Evolutionary conservation across 2,329 filamentous ascomycete genomes (phyloP).

Genomic region (Diaporthe sp.): DNA sequence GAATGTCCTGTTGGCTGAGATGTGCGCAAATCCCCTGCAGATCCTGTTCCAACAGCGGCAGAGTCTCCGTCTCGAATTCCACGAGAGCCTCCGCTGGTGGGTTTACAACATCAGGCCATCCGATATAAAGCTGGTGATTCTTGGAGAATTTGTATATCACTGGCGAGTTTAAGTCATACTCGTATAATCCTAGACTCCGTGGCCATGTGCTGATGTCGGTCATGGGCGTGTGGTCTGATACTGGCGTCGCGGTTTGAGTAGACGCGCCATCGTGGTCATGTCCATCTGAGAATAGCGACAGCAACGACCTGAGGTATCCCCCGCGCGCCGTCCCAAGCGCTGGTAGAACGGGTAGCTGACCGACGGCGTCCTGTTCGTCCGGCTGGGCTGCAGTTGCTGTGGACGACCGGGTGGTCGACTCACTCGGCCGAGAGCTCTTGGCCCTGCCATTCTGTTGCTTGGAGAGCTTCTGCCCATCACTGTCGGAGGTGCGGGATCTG

Average conservation of each 20-base stretch:
- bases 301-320: constrained; percentile 31
- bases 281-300: constrained; percentile 17
- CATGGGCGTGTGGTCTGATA: constrained; percentile 8
- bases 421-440: constrained; percentile 23
- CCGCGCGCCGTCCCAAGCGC: constrained; percentile 23
- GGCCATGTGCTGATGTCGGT: constrained; percentile 3
- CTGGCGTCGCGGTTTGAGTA: neutral
- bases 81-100: constrained; percentile 29
- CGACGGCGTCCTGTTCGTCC: constrained; percentile 10
- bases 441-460: neutral
- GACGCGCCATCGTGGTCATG: neutral
- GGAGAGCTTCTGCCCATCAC: constrained; percentile 2
- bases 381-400: neutral
- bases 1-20: constrained; percentile 33
- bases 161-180: constrained; percentile 12
- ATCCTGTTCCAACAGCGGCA: constrained; percentile 34
- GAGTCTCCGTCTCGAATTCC: constrained; percentile 33
- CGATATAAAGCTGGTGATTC: constrained; percentile 23
- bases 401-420: constrained; percentile 18
- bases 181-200: neutral
- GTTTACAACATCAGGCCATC: constrained; percentile 23
- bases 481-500: neutral
- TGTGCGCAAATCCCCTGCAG: constrained; percentile 25
- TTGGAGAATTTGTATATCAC: constrained; percentile 25
- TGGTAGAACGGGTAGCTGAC: neutral